These are phyloP conservation scores for Cladosporium sp. DNA, from an alignment of 2,329 filamentous ascomycete species.

Conservation along the genomic window DNA sequence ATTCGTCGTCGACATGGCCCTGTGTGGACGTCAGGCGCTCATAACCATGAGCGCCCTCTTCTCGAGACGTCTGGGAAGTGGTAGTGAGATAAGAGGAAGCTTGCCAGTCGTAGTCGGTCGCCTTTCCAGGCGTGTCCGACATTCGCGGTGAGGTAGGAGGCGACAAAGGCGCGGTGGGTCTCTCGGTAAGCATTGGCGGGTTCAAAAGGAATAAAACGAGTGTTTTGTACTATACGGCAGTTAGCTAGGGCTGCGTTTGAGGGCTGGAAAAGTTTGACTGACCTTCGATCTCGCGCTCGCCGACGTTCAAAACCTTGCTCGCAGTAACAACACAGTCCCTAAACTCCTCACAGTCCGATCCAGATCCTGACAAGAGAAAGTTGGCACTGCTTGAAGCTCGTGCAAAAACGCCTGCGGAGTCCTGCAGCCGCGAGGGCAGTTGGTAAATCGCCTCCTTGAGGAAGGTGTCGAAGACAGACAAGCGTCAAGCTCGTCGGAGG, in stretches of 20 bases:
- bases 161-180: slow-evolving; percentile 49
- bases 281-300: slow-evolving; percentile 9
- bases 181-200: slow-evolving; percentile 42
- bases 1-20: slow-evolving; percentile 17
- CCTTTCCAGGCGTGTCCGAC: slow-evolving; percentile 48
- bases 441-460: neutral
- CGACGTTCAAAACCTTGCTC: neutral
- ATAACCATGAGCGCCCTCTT: slow-evolving; percentile 1
- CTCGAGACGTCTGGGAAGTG: slow-evolving; percentile 10
- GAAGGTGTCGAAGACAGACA: neutral
- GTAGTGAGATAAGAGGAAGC: slow-evolving; percentile 26
- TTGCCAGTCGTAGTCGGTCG: slow-evolving; percentile 46
- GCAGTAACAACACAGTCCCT: neutral
- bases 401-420: slow-evolving; percentile 10
- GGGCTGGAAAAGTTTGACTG: neutral
- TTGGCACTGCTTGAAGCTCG: neutral
- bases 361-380: slow-evolving; percentile 2
- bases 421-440: slow-evolving; percentile 13
- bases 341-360: slow-evolving; percentile 3
- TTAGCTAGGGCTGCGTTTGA: slow-evolving; percentile 8
- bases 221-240: slow-evolving; percentile 5
- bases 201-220: slow-evolving; percentile 10
- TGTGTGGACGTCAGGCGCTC: slow-evolving; percentile 8
- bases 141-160: slow-evolving; percentile 53
- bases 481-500: slow-evolving; percentile 5